Base-by-base conservation (phyloP, 176 grass and related monocot genomes). In the Areca catechu region DNA sequence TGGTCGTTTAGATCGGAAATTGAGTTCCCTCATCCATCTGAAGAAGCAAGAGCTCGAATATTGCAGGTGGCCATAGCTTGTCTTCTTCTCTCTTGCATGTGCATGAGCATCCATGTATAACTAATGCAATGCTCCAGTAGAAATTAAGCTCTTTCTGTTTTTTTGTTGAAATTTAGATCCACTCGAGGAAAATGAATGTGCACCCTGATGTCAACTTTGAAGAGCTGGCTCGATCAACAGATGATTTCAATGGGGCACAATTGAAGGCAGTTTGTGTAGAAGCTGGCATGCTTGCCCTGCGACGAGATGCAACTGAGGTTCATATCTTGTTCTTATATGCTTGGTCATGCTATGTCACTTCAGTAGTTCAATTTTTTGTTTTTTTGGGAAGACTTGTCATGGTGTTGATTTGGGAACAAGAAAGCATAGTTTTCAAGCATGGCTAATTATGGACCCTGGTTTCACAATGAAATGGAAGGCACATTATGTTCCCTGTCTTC, bases 131-230 rank as follows among this genome's bases (percentile, higher is more conserved):
- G 34, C 34, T 43, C 34, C 34, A 0, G 34, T 43, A 43, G 34
- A 43, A 43, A 43, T 43, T 43, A 43, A 43, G 7, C 34, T 43
- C 6, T 43, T 1, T 30, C 5, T 29, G 5, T 70, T 1, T 58
- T 65, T 19, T 62, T 16, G 16, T 16, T 58, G 22, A 43, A 57
- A 57, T 77, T 48, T 50, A 95, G 90, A 95, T 95, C 22, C 90
- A 95, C 67, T 84, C 86, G 3, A 90, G 86, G 63, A 95, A 86
- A 71, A 95, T 95, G 90, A 95, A 86, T 63, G 86, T 96, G 7
- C 57, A 90, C 49, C 86, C 83, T 34, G 92, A 96, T 64, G 86
- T 96, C 3, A 96, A 96, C 74, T 96, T 96, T n/a, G 86, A 96
- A 71, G 92, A 90, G 83, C 24, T 96, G 72, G 86, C 92, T 4